A percentile compares a stretch with the other conserved stretches of the same genome.
Evolutionary conservation across 345 rosid genomes (phyloP).

Genomic region (Pugionium cornutum): DNA sequence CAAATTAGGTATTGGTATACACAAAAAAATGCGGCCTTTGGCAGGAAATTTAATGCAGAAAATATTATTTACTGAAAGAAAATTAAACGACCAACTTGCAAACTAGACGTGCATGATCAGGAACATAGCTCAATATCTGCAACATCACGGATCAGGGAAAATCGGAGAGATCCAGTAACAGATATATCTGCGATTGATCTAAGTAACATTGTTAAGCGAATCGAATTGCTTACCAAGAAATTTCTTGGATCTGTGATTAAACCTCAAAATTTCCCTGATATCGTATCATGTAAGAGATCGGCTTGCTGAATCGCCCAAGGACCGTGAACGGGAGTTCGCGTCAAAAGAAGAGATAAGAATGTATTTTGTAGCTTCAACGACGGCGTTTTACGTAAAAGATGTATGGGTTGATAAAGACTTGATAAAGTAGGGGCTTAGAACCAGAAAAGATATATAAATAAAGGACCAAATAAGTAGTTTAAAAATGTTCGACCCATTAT

Average conservation of each 20-base stretch:
- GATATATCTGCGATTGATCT: not conserved
- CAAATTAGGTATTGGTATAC: not conserved
- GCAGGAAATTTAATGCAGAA: not conserved
- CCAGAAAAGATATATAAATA: constrained; percentile 1
- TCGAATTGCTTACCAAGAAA: constrained; percentile 20
- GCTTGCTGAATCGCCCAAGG: not conserved
- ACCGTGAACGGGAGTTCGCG: constrained; percentile 16
- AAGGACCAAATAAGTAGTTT: not conserved
- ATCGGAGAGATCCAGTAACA: constrained; percentile 13
- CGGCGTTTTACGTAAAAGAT: not conserved
- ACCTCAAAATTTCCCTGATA: not conserved
- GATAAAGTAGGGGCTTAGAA: not conserved
- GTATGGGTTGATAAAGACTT: not conserved
- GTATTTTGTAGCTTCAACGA: constrained; percentile 1
- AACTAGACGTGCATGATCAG: not conserved
- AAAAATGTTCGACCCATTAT: not conserved
- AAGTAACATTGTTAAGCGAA: not conserved
- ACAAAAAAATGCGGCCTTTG: constrained; percentile 11
- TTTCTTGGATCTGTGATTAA: not conserved
- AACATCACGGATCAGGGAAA: constrained; percentile 1
- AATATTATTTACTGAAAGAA: not conserved
- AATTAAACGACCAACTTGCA: not conserved
- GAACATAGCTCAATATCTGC: not conserved
- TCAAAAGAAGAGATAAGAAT: not conserved
- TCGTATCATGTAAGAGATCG: not conserved